Base-by-base conservation (phyloP, 305 asterid genomes). In the Andrographis paniculata region DNA sequence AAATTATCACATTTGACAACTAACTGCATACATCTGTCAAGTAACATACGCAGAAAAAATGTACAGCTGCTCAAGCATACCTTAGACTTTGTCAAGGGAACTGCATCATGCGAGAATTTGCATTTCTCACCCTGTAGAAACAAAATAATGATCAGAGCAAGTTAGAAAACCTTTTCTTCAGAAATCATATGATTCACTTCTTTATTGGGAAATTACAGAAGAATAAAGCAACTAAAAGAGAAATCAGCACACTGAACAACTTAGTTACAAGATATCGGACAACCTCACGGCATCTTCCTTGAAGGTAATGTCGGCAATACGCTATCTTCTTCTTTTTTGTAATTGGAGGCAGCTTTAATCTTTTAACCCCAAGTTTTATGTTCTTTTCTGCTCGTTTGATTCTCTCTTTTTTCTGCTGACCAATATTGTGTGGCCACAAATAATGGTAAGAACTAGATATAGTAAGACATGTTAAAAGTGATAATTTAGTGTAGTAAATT, bases 41-140 rank as follows among this genome's bases (percentile, higher is more conserved):
- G 28, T 59, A 14, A 50, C 16, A 44, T 35, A 52, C 24, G 9
- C n/a, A n/a, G n/a, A 9, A 38, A 42, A 33, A 45, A 39, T 24
- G 8, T 17, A 27, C 17, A 45, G 9, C 11, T 52, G 51, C 58
- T 45, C n/a, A 58, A 57, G 50, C 68, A 53, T 64, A 89, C 95
- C 94, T 64, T 75, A 22, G 87, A 71, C 76, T 91, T 91, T 55
- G 99, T 86, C 73, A 73, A 60, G 57, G 99, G 99, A 52, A 67
- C 65, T 30, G 79, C 66, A 77, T 91, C 96, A 55, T 91, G 99
- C 6, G 99, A 91, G 73, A 83, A 86, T 12, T 80, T 91, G 80
- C 99, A 91, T 43, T 83, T 79, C 53, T 76, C 87, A 16, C 89
- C 95, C 95, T 86, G 80, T 59, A 41, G 49, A 55, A 45, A 42